phyloP scores from a whole-genome alignment of 306 rosid species.

The Castanea sativa region DNA sequence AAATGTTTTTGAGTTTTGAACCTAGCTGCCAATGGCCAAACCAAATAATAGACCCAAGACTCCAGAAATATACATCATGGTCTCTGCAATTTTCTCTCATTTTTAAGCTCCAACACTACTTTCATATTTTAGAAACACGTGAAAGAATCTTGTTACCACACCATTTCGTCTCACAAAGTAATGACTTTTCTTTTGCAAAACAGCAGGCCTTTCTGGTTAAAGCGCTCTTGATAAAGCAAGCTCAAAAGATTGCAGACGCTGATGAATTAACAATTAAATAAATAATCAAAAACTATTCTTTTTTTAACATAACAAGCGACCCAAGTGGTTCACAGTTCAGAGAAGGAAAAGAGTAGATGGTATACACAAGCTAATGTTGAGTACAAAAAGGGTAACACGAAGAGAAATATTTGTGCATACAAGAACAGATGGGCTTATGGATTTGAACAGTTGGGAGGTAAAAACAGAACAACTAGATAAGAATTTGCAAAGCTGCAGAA shows the following conservation, averaged over 20 bases:
- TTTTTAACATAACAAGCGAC: not conserved
- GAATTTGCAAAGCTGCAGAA: slow-evolving; percentile 17
- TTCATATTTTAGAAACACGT: too few relatives aligned
- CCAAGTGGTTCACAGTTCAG: slow-evolving; percentile 25
- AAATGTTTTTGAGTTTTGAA: too few relatives aligned
- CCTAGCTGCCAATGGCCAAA: too few relatives aligned
- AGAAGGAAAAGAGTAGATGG: slow-evolving; percentile 15
- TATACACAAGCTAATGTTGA: not conserved
- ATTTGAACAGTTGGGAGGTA: slow-evolving; percentile 22
- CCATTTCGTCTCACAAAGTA: too few relatives aligned
- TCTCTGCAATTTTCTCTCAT: too few relatives aligned
- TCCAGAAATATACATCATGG: too few relatives aligned
- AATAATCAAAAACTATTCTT: slow-evolving; percentile 3
- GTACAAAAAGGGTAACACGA: slow-evolving; percentile 1
- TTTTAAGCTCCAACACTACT: too few relatives aligned
- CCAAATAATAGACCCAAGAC: too few relatives aligned
- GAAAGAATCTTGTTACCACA: too few relatives aligned
- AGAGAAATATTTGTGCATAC: not conserved
- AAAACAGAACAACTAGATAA: not conserved
- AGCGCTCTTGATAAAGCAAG: not conserved
- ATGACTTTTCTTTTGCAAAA: too few relatives aligned
- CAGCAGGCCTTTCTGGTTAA: not conserved
- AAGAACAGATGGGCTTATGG: slow-evolving; percentile 11
- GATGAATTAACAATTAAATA: not conserved
- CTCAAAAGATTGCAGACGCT: not conserved